Evolutionary conservation across 805 yeast species (phyloP).

Genomic region (Pichia occidentalis): DNA sequence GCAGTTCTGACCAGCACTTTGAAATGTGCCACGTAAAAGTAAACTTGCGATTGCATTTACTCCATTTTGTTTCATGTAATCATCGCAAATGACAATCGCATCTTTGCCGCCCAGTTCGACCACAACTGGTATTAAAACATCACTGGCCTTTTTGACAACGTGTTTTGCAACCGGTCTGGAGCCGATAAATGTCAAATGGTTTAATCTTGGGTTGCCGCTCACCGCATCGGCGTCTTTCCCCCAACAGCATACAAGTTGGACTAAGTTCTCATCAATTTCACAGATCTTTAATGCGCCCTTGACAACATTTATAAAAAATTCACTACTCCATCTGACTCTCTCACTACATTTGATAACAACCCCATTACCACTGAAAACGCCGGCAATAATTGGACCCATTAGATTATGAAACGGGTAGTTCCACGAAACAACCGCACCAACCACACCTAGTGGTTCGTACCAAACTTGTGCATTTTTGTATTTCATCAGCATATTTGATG

Average conservation of each 20-base stretch:
- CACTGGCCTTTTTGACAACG: constrained; percentile 77
- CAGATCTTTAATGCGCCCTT: constrained; percentile 66
- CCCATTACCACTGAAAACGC: constrained; percentile 86
- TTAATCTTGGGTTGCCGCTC: constrained; percentile 73
- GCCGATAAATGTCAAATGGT: constrained; percentile 92
- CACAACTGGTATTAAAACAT: constrained; percentile 87
- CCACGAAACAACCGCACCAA: constrained; percentile 92
- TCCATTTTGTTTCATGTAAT: constrained; percentile 46
- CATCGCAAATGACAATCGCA: constrained; percentile 81
- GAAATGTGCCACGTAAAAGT: constrained; percentile 92
- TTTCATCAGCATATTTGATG: constrained; percentile 75
- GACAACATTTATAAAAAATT: constrained; percentile 65
- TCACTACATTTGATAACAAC: constrained; percentile 92
- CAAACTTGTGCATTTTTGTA: constrained; percentile 91
- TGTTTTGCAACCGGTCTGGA: constrained; percentile 91
- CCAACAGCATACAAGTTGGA: constrained; percentile 83
- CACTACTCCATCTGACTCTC: constrained; percentile 92
- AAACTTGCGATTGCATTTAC: constrained; percentile 60
- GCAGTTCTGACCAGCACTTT: constrained; percentile 96
- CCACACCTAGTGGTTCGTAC: constrained; percentile 88
- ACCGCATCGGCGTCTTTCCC: constrained; percentile 80
- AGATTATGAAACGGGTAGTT: constrained; percentile 95
- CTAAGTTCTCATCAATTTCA: constrained; percentile 72
- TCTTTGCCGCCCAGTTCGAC: constrained; percentile 98
- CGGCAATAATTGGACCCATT: constrained; percentile 87